phyloP scores from a whole-genome alignment of 805 yeast genomes.

The Lachancea sp. region DNA sequence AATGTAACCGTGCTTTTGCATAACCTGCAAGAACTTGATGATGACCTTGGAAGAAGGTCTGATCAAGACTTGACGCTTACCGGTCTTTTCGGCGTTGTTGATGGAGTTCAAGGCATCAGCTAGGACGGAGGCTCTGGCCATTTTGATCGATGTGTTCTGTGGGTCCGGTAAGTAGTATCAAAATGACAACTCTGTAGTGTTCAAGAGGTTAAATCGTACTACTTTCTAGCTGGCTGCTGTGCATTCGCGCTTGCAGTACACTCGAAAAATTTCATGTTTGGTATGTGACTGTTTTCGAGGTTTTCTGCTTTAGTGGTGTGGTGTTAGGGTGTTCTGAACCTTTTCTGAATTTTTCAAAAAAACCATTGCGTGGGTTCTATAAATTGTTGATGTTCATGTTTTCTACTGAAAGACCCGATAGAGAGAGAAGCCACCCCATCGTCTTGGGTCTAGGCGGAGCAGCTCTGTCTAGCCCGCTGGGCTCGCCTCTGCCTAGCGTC shows the following conservation, averaged over 20 bases:
- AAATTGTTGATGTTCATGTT: neutral
- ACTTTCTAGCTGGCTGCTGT: neutral
- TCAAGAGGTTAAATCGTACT: neutral
- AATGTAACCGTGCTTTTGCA: slow-evolving; percentile 98
- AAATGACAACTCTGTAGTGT: neutral
- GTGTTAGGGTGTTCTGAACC: slow-evolving; percentile 1
- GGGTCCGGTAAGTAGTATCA: neutral
- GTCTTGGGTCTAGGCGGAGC: neutral
- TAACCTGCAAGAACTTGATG: slow-evolving; percentile 92
- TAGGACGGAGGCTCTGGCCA: slow-evolving; percentile 97
- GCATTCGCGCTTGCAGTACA: neutral
- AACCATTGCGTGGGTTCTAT: neutral
- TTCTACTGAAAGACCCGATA: neutral
- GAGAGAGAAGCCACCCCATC: no score
- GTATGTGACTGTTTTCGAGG: neutral
- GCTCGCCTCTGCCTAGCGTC: neutral
- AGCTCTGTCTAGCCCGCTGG: neutral
- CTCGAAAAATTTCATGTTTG: neutral
- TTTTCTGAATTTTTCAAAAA: neutral
- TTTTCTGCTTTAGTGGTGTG: neutral
- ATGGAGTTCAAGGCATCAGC: slow-evolving; percentile 98
- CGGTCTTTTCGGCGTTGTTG: slow-evolving; percentile 98
- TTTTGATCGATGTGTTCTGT: slow-evolving; percentile 32
- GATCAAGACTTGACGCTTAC: slow-evolving; percentile 97
- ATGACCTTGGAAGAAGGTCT: slow-evolving; percentile 98